These are phyloP conservation scores for Jamesozyma lodderae DNA, from an alignment of 805 yeast species.

Conservation along the genomic window DNA sequence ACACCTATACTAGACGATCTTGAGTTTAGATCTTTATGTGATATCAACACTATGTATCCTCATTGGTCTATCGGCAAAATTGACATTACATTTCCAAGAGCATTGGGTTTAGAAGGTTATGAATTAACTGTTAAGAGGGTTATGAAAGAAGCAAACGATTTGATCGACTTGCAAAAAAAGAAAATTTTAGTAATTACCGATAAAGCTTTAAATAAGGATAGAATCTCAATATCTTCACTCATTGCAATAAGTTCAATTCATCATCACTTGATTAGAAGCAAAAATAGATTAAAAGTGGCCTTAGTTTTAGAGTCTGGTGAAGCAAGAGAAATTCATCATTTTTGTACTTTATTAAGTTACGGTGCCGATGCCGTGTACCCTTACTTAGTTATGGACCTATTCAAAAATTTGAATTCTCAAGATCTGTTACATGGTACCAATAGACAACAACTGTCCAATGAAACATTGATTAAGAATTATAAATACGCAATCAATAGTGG, in stretches of 20 bases:
- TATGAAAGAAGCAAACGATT: constrained; percentile 78
- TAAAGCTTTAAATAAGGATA: constrained; percentile 45
- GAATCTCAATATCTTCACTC: constrained; percentile 77
- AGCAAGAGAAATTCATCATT: constrained; percentile 95
- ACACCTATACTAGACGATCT: constrained; percentile 73
- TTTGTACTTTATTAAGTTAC: constrained; percentile 88
- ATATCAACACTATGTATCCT: constrained; percentile 42
- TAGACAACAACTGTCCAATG: constrained; percentile 33
- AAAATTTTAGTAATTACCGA: constrained; percentile 76
- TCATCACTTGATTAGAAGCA: constrained; percentile 90
- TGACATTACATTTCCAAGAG: constrained; percentile 80
- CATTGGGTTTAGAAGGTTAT: constrained; percentile 82
- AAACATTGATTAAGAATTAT: constrained; percentile 45
- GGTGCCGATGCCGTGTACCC: constrained; percentile 97
- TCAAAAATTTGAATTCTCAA: constrained; percentile 76
- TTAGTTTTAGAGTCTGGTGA: constrained; percentile 82
- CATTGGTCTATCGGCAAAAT: constrained; percentile 70
- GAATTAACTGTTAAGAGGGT: constrained; percentile 75
- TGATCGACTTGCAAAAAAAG: constrained; percentile 57
- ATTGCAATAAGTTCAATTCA: constrained; percentile 96
- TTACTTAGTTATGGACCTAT: constrained; percentile 83
- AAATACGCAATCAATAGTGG: constrained; percentile 83
- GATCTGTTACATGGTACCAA: constrained; percentile 46
- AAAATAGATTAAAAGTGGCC: constrained; percentile 93
- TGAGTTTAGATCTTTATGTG: constrained; percentile 66